phyloP scores from a whole-genome alignment of 2,329 filamentous ascomycete species.

The Fusarium sp. region DNA sequence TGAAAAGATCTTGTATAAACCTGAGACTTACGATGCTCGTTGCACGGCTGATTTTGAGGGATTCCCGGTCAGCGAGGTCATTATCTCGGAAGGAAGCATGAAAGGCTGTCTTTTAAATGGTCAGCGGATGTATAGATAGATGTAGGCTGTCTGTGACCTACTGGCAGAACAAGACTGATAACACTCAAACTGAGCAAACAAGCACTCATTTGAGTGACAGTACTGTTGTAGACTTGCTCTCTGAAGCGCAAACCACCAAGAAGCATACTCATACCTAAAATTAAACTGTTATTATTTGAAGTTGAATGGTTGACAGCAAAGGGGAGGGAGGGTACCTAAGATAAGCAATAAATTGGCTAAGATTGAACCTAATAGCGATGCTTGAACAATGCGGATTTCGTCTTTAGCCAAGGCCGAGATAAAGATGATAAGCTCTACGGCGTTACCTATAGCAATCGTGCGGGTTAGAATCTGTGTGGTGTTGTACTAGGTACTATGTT shows the following conservation, averaged over 20 bases:
- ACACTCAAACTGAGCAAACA: conserved; percentile 91
- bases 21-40: conserved; percentile 76
- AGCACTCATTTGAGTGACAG: conserved; percentile 95
- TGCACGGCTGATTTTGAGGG: conserved; percentile 86
- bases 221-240: conserved; percentile 96
- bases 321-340: conserved; percentile 67
- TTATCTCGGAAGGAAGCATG: conserved; percentile 82
- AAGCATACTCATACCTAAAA: conserved; percentile 91
- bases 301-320: background rate
- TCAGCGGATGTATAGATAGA: conserved; percentile 49
- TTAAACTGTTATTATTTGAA: conserved; percentile 58
- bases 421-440: conserved; percentile 82
- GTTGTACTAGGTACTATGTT: too few species aligned
- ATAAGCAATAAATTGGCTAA: conserved; percentile 89
- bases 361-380: conserved; percentile 88
- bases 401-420: conserved; percentile 45
- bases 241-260: conserved; percentile 85
- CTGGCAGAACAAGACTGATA: conserved; percentile 85
- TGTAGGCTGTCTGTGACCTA: conserved; percentile 51
- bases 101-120: conserved; percentile 75
- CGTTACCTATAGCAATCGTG: conserved; percentile 51
- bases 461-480: background rate
- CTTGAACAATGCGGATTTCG: conserved; percentile 91
- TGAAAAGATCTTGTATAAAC: background rate
- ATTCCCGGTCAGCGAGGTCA: conserved; percentile 70